phyloP scores from a whole-genome alignment of 768 basidiomycete species.

The Rickenella mellea region DNA sequence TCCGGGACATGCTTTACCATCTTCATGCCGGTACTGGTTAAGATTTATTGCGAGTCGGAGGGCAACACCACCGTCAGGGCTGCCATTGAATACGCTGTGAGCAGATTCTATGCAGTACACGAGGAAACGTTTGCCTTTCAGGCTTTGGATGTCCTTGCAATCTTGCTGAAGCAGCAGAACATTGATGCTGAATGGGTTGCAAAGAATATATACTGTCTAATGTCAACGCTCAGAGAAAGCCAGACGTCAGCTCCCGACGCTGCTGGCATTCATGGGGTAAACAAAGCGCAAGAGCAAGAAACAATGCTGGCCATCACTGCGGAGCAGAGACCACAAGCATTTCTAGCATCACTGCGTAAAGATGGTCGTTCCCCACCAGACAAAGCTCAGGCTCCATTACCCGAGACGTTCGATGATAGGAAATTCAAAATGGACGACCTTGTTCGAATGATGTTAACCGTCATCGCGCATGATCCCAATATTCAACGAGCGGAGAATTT shows the following conservation, averaged over 20 bases:
- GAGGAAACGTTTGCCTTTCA: slow-evolving; percentile 69
- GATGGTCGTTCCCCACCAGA: slow-evolving; percentile 20
- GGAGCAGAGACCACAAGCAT: slow-evolving; percentile 66
- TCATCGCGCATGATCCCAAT: slow-evolving; percentile 67
- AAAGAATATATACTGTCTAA: slow-evolving; percentile 45
- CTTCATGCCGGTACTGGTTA: slow-evolving; percentile 66
- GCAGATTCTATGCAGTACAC: slow-evolving; percentile 67
- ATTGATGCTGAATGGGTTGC: slow-evolving; percentile 44
- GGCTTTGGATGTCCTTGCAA: slow-evolving; percentile 52
- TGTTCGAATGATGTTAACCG: slow-evolving; percentile 64
- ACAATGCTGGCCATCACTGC: slow-evolving; percentile 59
- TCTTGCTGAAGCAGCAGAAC: slow-evolving; percentile 39
- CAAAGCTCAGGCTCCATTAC: slow-evolving; percentile 32
- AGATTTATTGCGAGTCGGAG: slow-evolving; percentile 58
- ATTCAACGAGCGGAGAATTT: slow-evolving; percentile 64
- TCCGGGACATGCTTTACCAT: slow-evolving; percentile 64
- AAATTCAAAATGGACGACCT: slow-evolving; percentile 54
- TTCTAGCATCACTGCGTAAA: slow-evolving; percentile 45
- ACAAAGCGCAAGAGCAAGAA: slow-evolving; percentile 58
- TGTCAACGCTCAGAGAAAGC: slow-evolving; percentile 45
- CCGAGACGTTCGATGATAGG: slow-evolving; percentile 51
- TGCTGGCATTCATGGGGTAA: slow-evolving; percentile 58
- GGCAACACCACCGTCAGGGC: slow-evolving; percentile 45
- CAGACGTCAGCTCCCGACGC: slow-evolving; percentile 38
- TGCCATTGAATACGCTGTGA: slow-evolving; percentile 64